Conservation (phyloP, 1,139 yeast species). For the Candida frijolesensis region DNA sequence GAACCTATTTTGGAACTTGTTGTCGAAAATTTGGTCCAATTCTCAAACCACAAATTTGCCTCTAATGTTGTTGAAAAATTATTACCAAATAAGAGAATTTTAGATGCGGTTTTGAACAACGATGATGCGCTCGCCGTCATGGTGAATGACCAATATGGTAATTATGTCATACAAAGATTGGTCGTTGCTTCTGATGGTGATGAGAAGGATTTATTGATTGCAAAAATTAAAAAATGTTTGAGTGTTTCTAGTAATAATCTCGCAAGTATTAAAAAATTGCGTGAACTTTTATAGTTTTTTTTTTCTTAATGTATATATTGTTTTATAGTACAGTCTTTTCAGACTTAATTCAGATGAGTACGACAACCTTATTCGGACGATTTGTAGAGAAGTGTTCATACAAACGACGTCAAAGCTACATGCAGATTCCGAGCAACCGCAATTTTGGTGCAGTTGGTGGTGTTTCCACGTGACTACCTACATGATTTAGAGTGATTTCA, state of each 20-base stretch:
- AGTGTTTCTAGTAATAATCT: constrained; percentile 17
- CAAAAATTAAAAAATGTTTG: constrained; percentile 62
- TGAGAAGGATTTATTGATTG: constrained; percentile 63
- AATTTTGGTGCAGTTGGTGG: too few relatives aligned
- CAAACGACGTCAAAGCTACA: too few relatives aligned
- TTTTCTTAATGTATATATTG: too few relatives aligned
- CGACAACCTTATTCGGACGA: too few relatives aligned
- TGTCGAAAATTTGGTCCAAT: constrained; percentile 66
- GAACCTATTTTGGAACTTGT: constrained; percentile 43
- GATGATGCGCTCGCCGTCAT: constrained; percentile 65
- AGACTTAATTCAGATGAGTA: too few relatives aligned
- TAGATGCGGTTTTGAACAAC: constrained; percentile 59
- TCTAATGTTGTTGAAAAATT: constrained; percentile 91
- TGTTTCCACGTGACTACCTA: too few relatives aligned
- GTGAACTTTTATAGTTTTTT: background rate
- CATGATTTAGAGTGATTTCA: too few relatives aligned
- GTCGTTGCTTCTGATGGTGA: constrained; percentile 70
- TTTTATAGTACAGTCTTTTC: too few relatives aligned
- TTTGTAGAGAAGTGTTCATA: too few relatives aligned
- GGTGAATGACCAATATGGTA: constrained; percentile 98
- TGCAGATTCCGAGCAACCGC: too few relatives aligned
- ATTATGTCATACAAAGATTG: constrained; percentile 92
- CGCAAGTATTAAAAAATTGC: constrained; percentile 4
- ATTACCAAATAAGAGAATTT: constrained; percentile 60
- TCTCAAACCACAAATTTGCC: constrained; percentile 95